A percentile compares a stretch with the other conserved stretches of the same genome.
Conservation (phyloP, 305 asterid species). For the Ajuga reptans region DNA sequence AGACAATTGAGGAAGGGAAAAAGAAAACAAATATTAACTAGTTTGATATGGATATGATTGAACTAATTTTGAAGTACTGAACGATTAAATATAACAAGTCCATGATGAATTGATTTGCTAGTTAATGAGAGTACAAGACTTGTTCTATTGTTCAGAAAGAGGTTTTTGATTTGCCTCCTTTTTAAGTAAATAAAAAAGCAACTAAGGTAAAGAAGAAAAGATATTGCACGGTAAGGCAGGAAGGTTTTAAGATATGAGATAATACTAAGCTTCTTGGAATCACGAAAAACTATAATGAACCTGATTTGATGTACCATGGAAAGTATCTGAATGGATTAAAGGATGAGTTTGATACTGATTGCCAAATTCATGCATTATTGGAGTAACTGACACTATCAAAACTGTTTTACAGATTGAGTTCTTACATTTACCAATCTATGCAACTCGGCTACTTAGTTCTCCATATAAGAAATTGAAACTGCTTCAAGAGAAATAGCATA, state of each 20-base stretch:
- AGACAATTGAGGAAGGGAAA: not conserved
- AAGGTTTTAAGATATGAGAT: not conserved
- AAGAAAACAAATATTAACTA: not conserved
- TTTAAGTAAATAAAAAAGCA: not conserved
- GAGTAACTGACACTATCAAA: not conserved
- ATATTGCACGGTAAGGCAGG: not conserved
- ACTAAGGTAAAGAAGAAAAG: not conserved
- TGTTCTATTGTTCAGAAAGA: not conserved
- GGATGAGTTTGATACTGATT: not conserved
- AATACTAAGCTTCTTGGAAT: not conserved
- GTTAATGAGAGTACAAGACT: not conserved
- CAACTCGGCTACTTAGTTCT: not conserved
- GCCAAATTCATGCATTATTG: not conserved
- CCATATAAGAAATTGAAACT: not conserved
- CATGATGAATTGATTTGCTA: not conserved
- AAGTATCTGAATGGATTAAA: not conserved
- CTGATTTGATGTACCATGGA: not conserved
- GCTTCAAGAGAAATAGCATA: not conserved
- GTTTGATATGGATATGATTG: not conserved
- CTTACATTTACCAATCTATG: conserved; percentile 2
- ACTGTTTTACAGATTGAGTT: not conserved
- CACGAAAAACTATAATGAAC: not conserved
- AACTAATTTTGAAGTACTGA: not conserved
- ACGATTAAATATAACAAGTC: not conserved
- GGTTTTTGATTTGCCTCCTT: conserved; percentile 7